Percentiles rank a stretch among this genome's conserved stretches.
Conservation (phyloP, 441 rosid genomes). For the Jatropha podagrica region DNA sequence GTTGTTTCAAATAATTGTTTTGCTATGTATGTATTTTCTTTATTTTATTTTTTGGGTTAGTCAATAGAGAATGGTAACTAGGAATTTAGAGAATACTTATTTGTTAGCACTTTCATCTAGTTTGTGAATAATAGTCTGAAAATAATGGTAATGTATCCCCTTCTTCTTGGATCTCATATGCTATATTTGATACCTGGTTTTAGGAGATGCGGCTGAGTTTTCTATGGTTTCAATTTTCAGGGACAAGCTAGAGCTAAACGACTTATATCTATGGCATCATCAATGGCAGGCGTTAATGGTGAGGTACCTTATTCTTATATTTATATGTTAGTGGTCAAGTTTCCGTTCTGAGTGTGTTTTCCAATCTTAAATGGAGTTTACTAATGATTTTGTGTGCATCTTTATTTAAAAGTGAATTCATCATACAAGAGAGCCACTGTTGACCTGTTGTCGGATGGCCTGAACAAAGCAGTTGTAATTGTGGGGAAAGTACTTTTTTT, state of each 20-base stretch:
- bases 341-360: slow-evolving; percentile 7
- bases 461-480: slow-evolving; percentile 56
- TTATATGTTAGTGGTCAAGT: slow-evolving; percentile 9
- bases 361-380: neutral
- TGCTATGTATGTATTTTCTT: neutral
- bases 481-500: slow-evolving; percentile 62
- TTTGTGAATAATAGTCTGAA: neutral
- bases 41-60: neutral
- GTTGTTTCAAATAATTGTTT: slow-evolving; percentile 1
- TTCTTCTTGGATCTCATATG: neutral
- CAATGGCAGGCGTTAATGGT: slow-evolving; percentile 46
- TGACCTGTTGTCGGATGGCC: slow-evolving; percentile 57
- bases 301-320: slow-evolving; percentile 26
- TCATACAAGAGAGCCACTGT: slow-evolving; percentile 40
- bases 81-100: neutral
- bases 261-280: slow-evolving; percentile 45
- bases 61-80: neutral
- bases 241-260: slow-evolving; percentile 50
- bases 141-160: neutral
- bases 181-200: neutral
- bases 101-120: neutral
- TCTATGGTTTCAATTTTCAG: slow-evolving; percentile 32
- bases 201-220: slow-evolving; percentile 8
- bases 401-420: slow-evolving; percentile 41
- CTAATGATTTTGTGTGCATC: slow-evolving; percentile 18